Evolutionary conservation across 208 protist species (phyloP).

Genomic region (Trypanosoma grayi): DNA sequence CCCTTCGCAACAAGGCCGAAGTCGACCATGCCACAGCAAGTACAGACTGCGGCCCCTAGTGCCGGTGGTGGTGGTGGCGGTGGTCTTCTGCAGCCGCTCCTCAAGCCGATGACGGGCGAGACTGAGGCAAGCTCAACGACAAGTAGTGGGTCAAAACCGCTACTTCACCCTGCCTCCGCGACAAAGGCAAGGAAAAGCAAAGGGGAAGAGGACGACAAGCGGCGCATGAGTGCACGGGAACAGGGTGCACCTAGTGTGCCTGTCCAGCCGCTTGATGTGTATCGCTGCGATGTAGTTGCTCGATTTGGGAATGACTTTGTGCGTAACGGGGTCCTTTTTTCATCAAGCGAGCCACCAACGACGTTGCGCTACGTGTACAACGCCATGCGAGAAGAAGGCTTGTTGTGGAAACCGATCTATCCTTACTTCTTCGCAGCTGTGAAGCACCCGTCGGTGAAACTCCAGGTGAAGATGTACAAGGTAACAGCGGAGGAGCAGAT

Average conservation of each 20-base stretch:
- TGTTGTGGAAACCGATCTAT: slow-evolving; percentile 73
- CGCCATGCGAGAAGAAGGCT: slow-evolving; percentile 65
- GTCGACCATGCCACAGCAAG: not conserved
- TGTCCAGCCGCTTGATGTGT: slow-evolving; percentile 30
- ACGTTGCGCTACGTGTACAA: slow-evolving; percentile 60
- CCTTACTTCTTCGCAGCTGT: slow-evolving; percentile 76
- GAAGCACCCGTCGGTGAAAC: slow-evolving; percentile 67
- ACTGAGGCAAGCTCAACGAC: not conserved
- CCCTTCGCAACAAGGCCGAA: slow-evolving; percentile 20
- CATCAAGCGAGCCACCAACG: slow-evolving; percentile 20
- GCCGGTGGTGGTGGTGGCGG: not conserved
- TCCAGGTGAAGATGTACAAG: slow-evolving; percentile 84
- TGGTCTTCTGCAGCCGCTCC: slow-evolving; percentile 9
- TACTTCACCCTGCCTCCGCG: slow-evolving; percentile 17
- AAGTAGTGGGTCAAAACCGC: not conserved
- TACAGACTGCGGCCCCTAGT: not conserved
- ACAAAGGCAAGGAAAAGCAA: slow-evolving; percentile 2
- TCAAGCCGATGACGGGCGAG: slow-evolving; percentile 16
- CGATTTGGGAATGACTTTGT: slow-evolving; percentile 84
- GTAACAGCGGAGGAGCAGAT: slow-evolving; percentile 51
- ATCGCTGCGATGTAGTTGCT: slow-evolving; percentile 46
- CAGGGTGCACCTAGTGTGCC: not conserved
- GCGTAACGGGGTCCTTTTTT: slow-evolving; percentile 76
- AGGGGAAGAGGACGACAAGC: not conserved
- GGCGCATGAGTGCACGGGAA: too few species aligned